Base-by-base conservation (phyloP, 2,329 filamentous ascomycete genomes). In the Paracoccidioides lutzii region DNA sequence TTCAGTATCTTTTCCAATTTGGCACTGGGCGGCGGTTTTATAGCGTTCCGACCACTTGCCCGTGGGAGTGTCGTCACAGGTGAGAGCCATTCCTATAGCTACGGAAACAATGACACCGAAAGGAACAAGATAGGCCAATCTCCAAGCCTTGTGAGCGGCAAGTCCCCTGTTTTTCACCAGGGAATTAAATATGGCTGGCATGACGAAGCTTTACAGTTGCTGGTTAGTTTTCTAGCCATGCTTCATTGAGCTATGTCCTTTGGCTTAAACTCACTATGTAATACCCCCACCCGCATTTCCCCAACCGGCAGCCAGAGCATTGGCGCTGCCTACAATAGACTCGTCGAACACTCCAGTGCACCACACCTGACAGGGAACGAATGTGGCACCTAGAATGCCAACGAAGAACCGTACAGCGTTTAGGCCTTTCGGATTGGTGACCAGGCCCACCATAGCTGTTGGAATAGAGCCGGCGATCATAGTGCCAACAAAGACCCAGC, bases 271-370 rank as follows among this genome's bases (percentile, higher is more conserved):
- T 33, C 63, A 70, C 69, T 95, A 95, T 1, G 90, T 95, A 61
- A 95, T 86, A 55, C 90, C 90, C 60, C 90, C 90, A 57, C 90
- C 90, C 32, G 88, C 81, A 63, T 95, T 95, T 53, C 90, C 90
- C 74, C 87, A 85, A 12, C 90, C 90, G 44, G 84, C 90, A 1
- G 89, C 85, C 15, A 95, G 72, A 2, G 88, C 86, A 66, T 95
- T 96, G 59, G 89, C 88, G 5, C 88, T 90, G 50, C 90, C 90
- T 15, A 95, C 86, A 32, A 95, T 79, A 64, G 90, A 93, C 75
- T 90, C 93, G 73, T 96, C 90, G 68, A 89, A 95, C 76, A 95
- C 95, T 0, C 85, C 88, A 0, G 89, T 95, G 8, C 85, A 88
- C 88, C 90, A 95, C 5, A 95, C 90, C 67, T 94, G 89, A 69